phyloP scores from a whole-genome alignment of 768 basidiomycete genomes.

The Leccinum variicolor region DNA sequence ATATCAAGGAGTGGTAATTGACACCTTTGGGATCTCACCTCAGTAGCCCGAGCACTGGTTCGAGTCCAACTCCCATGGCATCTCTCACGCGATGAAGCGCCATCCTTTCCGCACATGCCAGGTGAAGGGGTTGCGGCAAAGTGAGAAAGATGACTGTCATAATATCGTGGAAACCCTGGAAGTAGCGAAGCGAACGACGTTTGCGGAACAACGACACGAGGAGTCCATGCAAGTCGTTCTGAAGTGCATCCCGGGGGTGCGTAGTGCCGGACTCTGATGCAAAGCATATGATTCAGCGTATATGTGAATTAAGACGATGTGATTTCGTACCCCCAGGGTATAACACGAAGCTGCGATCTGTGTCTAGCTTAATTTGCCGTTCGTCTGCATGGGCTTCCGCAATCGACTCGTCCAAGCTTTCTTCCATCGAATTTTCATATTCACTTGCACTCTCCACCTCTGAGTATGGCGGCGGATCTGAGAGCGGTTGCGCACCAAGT shows the following conservation, averaged over 20 bases:
- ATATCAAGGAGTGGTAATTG: not conserved
- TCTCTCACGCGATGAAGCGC: conserved; percentile 57
- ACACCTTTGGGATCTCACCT: conserved; percentile 38
- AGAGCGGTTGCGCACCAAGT: conserved; percentile 38
- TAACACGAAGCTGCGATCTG: conserved; percentile 88
- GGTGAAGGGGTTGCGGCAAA: conserved; percentile 55
- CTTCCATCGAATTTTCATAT: conserved; percentile 1
- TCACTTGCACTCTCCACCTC: conserved; percentile 17
- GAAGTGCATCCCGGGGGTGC: conserved; percentile 46
- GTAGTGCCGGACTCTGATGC: conserved; percentile 16
- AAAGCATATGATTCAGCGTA: conserved; percentile 5
- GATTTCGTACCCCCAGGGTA: conserved; percentile 75
- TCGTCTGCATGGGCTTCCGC: conserved; percentile 64
- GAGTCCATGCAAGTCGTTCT: conserved; percentile 65
- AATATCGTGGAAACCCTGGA: conserved; percentile 93
- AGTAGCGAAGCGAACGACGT: conserved; percentile 74
- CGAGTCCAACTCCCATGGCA: conserved; percentile 82
- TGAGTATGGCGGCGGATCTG: conserved; percentile 31
- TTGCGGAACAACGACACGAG: conserved; percentile 74
- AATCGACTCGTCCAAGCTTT: not conserved
- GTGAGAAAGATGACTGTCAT: conserved; percentile 80
- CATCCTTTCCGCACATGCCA: conserved; percentile 45
- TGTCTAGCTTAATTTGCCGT: conserved; percentile 84
- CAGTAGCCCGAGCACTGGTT: conserved; percentile 79
- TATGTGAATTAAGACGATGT: conserved; percentile 8